Evolutionary conservation across 768 basidiomycete genomes (phyloP).

Genomic region (Lactifluus subvellereus): DNA sequence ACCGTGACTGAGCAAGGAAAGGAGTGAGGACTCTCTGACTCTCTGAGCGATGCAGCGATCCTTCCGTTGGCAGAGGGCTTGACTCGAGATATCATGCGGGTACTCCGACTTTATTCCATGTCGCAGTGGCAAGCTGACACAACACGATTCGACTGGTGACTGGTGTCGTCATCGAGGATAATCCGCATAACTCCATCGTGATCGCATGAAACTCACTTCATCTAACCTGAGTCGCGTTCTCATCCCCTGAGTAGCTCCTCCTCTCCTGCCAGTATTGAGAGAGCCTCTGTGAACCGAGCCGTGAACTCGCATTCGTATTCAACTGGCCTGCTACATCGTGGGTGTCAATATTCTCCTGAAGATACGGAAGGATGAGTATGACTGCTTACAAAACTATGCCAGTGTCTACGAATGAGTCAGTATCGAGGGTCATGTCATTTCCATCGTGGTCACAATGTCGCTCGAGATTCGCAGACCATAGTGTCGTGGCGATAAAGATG

Average conservation of each 20-base stretch:
- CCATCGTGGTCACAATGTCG: constrained; percentile 10
- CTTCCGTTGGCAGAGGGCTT: no score
- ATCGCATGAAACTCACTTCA: no score
- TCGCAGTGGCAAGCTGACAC: no score
- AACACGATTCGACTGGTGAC: no score
- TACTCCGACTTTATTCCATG: no score
- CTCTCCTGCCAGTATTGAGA: background rate
- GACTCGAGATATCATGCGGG: no score
- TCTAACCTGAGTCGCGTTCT: background rate
- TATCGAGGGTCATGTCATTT: constrained; percentile 1
- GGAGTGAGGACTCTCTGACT: no score
- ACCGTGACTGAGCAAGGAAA: no score
- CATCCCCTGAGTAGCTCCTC: background rate
- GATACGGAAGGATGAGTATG: background rate
- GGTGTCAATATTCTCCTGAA: background rate
- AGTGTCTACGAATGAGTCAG: background rate
- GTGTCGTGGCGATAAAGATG: constrained; percentile 18
- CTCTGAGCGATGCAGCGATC: no score
- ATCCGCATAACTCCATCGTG: no score
- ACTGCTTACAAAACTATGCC: constrained; percentile 17
- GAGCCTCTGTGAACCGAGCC: background rate
- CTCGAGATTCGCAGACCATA: constrained; percentile 24
- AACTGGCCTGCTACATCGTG: background rate
- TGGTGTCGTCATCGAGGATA: no score
- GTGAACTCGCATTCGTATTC: background rate